Base-by-base conservation (phyloP, 768 basidiomycete genomes). In the Suillus sp. region DNA sequence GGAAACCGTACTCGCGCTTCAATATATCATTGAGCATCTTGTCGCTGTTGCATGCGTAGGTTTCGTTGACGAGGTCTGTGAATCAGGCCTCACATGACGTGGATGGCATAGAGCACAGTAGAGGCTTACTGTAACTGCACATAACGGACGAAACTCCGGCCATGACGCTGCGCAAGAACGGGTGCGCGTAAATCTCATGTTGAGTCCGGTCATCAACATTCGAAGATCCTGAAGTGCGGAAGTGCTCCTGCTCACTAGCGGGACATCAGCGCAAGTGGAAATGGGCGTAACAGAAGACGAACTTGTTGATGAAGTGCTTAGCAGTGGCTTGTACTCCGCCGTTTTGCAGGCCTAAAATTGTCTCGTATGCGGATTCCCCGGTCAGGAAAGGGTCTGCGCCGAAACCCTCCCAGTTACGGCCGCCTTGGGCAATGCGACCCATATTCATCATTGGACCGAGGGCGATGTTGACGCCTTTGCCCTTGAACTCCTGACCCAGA, bases 381-480 rank as follows among this genome's bases (percentile, higher is more conserved):
- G 85, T 71, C 22, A 95, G 76, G 77, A 86, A 96, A 0, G 93
- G 93, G 73, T 95, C 93, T 8, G 83, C 91, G 34, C 92, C 92
- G 63, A 92, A 93, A 27, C 92, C 91, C 79, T 95, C 93, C 91
- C 92, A 95, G 72, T 93, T 92, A 34, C 93, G 79, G 9, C 93
- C 93, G 2, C 88, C 90, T 65, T 83, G 79, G 1, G 88, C 86
- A 18, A 86, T 75, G 18, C 89, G 83, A 2, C 87, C 89, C 78
- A 94, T 83, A 70, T 93, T 92, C 86, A 91, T 93, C 87, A 90
- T 90, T 0, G 91, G 81, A 7, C 80, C 70, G 4, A 74, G 68
- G 8, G 65, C 76, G 47, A 83, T 72, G 68, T 85, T 71, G 20
- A 84, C 84, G 27, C 91, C 91, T 72, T 90, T 88, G 14, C 81